A percentile compares a stretch with the other conserved stretches of the same genome.
phyloP scores from a whole-genome alignment of 1,139 yeast genomes.

The Wickerhamomyces sp. region DNA sequence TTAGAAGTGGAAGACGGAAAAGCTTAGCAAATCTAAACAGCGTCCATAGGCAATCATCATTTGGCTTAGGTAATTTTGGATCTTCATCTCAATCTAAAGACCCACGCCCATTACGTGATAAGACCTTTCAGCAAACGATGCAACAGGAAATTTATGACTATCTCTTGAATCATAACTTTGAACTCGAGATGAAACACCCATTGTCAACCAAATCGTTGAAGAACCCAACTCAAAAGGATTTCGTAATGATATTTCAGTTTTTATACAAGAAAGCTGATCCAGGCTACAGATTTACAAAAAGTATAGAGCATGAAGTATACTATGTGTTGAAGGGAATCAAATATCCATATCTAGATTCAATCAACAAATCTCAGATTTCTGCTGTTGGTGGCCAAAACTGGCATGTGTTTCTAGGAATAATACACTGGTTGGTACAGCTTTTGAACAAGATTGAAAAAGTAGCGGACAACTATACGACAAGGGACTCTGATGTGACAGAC shows the following conservation, averaged over 20 bases:
- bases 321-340: constrained; percentile 57
- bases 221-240: constrained; percentile 87
- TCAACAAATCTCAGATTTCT: constrained; percentile 78
- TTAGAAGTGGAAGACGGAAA: constrained; percentile 19
- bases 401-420: constrained; percentile 79
- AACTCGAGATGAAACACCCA: constrained; percentile 67
- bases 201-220: constrained; percentile 60
- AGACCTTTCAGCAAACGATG: constrained; percentile 56
- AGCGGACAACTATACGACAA: constrained; percentile 9
- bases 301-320: constrained; percentile 75
- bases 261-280: constrained; percentile 77
- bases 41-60: constrained; percentile 11
- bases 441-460: constrained; percentile 44
- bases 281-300: constrained; percentile 60
- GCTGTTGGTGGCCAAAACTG: constrained; percentile 93
- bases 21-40: constrained; percentile 15
- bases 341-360: constrained; percentile 78
- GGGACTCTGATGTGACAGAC: constrained; percentile 30
- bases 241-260: constrained; percentile 74
- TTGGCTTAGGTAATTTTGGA: constrained; percentile 5
- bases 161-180: constrained; percentile 60
- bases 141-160: constrained; percentile 68
- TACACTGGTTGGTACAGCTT: constrained; percentile 72
- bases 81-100: constrained; percentile 37
- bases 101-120: constrained; percentile 76